Base-by-base conservation (phyloP, 176 grass and related monocot genomes). In the Saccharum spontaneum region DNA sequence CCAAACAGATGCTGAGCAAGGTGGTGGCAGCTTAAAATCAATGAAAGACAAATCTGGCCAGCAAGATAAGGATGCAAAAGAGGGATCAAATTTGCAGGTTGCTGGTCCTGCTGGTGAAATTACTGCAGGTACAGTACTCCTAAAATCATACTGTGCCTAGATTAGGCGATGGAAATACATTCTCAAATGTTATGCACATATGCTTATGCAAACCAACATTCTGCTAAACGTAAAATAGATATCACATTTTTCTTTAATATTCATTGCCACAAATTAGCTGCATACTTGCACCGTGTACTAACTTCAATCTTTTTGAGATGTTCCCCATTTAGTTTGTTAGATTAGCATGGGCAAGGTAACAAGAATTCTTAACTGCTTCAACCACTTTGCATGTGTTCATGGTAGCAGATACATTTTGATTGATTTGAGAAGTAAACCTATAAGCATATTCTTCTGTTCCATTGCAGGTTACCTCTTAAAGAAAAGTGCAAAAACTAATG, bases 401-500 rank as follows among this genome's bases (percentile, higher is more conserved):
- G 55, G 18, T 74, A 46, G 10, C 13, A 10, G 57, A 28, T 79
- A 68, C 67, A 87, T 69, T 36, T 24, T 75, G n/a, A 50, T 49
- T 24, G 57, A 67, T 67, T n/a, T 44, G 45, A 37, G 38, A 65
- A 78, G 30, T 64, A 69, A 75, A 48, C 55, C 24, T 69, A 76
- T 44, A 49, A 66, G 28, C 14, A 28, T 36, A n/a, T 65, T 34
- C 4, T 23, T 36, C 43, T 48, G n/a, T 54, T 22, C 61, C 8
- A 55, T 30, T 83, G 54, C 90, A 97, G 94, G 94, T 50, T 94
- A 93, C 67, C 89, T 97, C 40, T 89, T 94, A 77, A 97, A 97
- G 82, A 97, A 92, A 90, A 92, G 94, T 18, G 88, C 89, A 85
- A 97, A 97, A 88, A 89, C 94, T 84, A 97, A 97, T 73, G 94